These are phyloP conservation scores for Boletus austroedulis DNA, from an alignment of 1,284 basidiomycete species.

Conservation along the genomic window DNA sequence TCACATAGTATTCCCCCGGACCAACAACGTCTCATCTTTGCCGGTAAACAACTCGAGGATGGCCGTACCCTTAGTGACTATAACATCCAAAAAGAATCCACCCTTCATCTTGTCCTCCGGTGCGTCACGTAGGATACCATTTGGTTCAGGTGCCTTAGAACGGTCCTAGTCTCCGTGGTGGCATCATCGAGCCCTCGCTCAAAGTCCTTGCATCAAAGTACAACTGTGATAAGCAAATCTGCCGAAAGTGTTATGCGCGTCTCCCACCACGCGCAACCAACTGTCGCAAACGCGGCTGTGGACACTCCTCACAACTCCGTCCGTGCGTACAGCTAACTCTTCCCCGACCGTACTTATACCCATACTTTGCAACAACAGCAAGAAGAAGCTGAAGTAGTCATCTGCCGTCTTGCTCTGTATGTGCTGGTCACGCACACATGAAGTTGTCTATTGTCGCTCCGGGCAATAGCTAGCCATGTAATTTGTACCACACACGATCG, in stretches of 20 bases:
- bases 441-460: slow-evolving; percentile 4
- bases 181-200: slow-evolving; percentile 98
- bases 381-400: slow-evolving; percentile 96
- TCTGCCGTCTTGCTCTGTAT: slow-evolving; percentile 3
- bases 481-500: slow-evolving; percentile 17
- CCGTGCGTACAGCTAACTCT: slow-evolving; percentile 57
- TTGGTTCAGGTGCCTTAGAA: background rate
- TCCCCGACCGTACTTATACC: background rate
- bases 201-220: slow-evolving; percentile 96
- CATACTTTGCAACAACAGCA: slow-evolving; percentile 41
- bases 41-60: slow-evolving; percentile 70
- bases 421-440: slow-evolving; percentile 3
- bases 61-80: slow-evolving; percentile 93
- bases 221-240: slow-evolving; percentile 98
- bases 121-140: slow-evolving; percentile 35
- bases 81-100: slow-evolving; percentile 99
- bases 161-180: slow-evolving; percentile 44
- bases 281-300: slow-evolving; percentile 92
- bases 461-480: slow-evolving; percentile 17
- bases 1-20: slow-evolving; percentile 22
- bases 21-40: slow-evolving; percentile 28
- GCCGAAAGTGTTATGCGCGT: slow-evolving; percentile 99
- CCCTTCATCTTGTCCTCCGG: slow-evolving; percentile 96
- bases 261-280: slow-evolving; percentile 99
- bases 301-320: slow-evolving; percentile 93